phyloP scores from a whole-genome alignment of 108 stramenopile genomes.

The Chaetoceros tenuissimus region DNA sequence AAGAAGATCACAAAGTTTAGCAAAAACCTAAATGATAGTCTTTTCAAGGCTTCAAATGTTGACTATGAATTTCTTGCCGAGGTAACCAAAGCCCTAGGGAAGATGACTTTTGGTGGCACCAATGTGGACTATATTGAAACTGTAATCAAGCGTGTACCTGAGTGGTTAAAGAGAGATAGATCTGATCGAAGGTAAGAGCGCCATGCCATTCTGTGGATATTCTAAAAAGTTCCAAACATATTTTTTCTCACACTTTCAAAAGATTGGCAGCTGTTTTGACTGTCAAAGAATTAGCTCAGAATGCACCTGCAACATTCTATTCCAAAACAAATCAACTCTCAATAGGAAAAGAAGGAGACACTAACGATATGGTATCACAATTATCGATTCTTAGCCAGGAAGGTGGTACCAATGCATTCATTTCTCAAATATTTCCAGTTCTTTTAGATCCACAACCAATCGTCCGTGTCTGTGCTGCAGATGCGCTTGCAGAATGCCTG shows the following conservation, averaged over 20 bases:
- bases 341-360: conserved; percentile 8
- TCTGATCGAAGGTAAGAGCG: conserved; percentile 55
- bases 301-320: conserved; percentile 90
- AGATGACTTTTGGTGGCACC: conserved; percentile 73
- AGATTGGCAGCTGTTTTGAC: conserved; percentile 83
- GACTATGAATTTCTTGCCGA: conserved; percentile 81
- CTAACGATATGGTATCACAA: background rate
- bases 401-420: conserved; percentile 73
- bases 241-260: too few relatives aligned
- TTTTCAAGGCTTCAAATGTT: conserved; percentile 26
- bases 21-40: conserved; percentile 42
- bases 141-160: conserved; percentile 83
- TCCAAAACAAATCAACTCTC: conserved; percentile 61
- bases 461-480: conserved; percentile 87
- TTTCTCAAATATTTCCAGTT: conserved; percentile 79
- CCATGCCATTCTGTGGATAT: background rate
- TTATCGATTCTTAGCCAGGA: conserved; percentile 21
- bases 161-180: conserved; percentile 83
- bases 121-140: conserved; percentile 90
- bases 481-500: conserved; percentile 79
- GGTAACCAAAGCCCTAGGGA: conserved; percentile 80
- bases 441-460: conserved; percentile 78
- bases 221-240: too few relatives aligned
- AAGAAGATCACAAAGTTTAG: conserved; percentile 90
- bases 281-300: conserved; percentile 78